Conservation (phyloP, 2,329 filamentous ascomycete genomes). For the Microsporum canis region DNA sequence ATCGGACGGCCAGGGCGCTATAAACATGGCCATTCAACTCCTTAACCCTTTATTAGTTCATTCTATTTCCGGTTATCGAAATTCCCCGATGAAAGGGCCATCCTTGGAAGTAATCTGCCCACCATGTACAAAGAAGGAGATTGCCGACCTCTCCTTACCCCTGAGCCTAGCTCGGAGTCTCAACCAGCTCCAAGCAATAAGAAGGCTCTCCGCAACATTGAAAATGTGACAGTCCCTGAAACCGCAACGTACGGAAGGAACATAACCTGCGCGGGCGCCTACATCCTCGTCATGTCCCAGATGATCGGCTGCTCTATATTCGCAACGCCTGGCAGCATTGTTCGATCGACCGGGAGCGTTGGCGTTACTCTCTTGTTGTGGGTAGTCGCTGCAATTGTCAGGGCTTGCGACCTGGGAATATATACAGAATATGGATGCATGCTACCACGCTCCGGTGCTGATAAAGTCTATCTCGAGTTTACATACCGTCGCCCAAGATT, state of each 20-base stretch:
- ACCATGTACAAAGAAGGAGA: background rate
- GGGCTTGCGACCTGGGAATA: conserved; percentile 50
- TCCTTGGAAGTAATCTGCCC: too few relatives aligned
- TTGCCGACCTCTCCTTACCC: conserved; percentile 1
- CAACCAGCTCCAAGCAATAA: background rate
- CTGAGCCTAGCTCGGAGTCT: background rate
- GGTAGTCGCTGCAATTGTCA: conserved; percentile 50
- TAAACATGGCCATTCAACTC: background rate
- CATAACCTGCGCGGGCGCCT: conserved; percentile 52
- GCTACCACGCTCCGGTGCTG: conserved; percentile 56
- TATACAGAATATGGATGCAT: conserved; percentile 59
- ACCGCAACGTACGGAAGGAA: conserved; percentile 48
- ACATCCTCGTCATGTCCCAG: conserved; percentile 56
- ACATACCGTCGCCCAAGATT: conserved; percentile 53
- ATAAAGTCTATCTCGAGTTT: conserved; percentile 62
- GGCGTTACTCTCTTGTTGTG: conserved; percentile 53
- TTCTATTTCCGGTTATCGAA: background rate
- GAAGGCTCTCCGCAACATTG: conserved; percentile 25
- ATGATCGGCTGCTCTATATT: conserved; percentile 63
- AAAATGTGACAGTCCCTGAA: conserved; percentile 50
- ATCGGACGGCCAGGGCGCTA: background rate
- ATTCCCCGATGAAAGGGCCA: background rate
- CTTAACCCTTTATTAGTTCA: background rate
- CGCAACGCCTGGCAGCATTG: conserved; percentile 57
- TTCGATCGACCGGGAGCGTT: conserved; percentile 54